Evolutionary conservation across 129 eudicot genomes (phyloP), one percentile per base, ranked within the genome.

Genomic region (Tagetes patula): DNA sequence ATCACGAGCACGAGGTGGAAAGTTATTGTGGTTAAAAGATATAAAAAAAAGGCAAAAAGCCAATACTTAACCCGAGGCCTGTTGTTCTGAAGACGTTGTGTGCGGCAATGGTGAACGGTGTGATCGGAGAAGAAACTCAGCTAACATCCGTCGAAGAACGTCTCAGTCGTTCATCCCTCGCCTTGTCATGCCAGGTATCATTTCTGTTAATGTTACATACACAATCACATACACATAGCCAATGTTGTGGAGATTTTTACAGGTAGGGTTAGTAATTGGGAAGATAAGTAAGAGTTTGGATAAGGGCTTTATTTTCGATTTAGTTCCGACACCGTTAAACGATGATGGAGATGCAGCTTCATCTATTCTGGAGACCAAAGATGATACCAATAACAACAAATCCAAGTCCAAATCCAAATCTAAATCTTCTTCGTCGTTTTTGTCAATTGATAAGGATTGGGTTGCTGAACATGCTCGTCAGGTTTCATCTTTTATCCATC

Each of bases 391-490:
- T 30, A 88, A 81, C 83, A 91, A 89, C 90, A 4, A 77, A 52
- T 3, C 60, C 8, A 59, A 84, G 50, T 45, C 80, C 8, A 87
- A 89, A 77, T 68, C 80, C 45, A 89, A 75, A n/a, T 12, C 84
- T 0, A 85, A 77, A 39, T 62, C 85, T 41, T 61, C 58, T n/a
- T 81, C 91, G 5, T 65, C 68, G 5, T 65, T 65, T 31, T 75
- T 92, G 77, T 87, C 62, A 4, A 81, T 92, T 42, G 97, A 92
- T 54, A 75, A 71, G 81, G 97, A 92, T 46, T 92, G 97, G 97
- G 89, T 92, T 37, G 82, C 94, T 48, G 96, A 92, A 70, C 97
- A 92, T 69, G 96, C 97, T 69, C 91, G 97, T 52, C 97, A 92
- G 97, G 97, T 89, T 14, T 36, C 36, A 43, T 65, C 37, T 56